Evolutionary conservation across 345 rosid genomes (phyloP).

Genomic region (Melaleuca alternifolia): DNA sequence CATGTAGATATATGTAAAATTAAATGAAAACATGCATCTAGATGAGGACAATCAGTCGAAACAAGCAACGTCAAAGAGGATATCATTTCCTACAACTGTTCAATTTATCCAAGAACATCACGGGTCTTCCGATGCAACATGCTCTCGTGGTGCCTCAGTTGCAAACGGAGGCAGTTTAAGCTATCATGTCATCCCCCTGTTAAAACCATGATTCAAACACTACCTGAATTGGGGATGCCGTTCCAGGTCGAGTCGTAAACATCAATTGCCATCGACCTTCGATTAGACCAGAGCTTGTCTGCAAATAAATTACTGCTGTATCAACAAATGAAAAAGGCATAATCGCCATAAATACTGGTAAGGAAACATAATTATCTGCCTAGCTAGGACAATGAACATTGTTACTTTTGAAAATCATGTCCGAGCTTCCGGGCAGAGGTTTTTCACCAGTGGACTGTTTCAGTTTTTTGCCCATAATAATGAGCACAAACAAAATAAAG

Average conservation of each 20-base stretch:
- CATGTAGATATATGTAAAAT: not conserved
- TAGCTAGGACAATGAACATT: not conserved
- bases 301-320: not conserved
- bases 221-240: constrained; percentile 96
- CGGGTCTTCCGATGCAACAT: not conserved
- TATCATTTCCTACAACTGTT: not conserved
- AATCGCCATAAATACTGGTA: not conserved
- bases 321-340: not conserved
- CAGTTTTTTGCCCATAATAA: not conserved
- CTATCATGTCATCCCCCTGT: not conserved
- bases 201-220: not conserved
- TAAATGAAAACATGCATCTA: not conserved
- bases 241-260: constrained; percentile 96
- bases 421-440: not conserved
- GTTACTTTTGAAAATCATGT: not conserved
- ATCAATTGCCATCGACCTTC: constrained; percentile 93
- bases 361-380: not conserved
- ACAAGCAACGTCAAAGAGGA: not conserved
- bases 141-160: not conserved
- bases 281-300: constrained; percentile 66
- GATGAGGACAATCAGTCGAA: not conserved
- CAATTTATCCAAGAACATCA: not conserved
- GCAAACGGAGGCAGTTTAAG: not conserved
- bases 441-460: not conserved
- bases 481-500: not conserved